Evolutionary conservation across 164 flowering plant species (phyloP).

Genomic region (Tetrastigma voinierianum): DNA sequence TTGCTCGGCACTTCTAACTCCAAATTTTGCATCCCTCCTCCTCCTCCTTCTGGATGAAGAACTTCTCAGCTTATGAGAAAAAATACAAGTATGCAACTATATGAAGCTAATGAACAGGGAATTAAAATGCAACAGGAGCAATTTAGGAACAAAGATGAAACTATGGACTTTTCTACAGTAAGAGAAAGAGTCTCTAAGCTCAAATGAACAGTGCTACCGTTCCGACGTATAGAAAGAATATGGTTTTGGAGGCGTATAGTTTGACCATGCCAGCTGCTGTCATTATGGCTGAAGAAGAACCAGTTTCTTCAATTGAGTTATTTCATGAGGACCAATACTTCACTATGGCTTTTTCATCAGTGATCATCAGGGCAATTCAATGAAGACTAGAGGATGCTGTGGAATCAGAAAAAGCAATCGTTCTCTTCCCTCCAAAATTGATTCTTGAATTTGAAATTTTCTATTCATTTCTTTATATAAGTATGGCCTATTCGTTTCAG

Average conservation of each 20-base stretch:
- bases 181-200: conserved; percentile 21
- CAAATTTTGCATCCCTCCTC: conserved; percentile 13
- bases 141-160: conserved; percentile 13
- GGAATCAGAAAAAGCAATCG: neutral
- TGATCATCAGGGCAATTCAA: conserved; percentile 15
- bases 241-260: conserved; percentile 22
- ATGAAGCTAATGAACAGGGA: no score
- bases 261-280: conserved; percentile 47
- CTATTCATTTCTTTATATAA: no score
- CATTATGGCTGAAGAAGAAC: conserved; percentile 34
- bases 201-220: conserved; percentile 16
- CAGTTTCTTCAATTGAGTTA: conserved; percentile 53
- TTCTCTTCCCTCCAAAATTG: neutral
- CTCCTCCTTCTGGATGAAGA: conserved; percentile 19
- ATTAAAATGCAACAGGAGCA: conserved; percentile 25
- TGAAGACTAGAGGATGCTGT: neutral
- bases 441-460: no score
- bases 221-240: conserved; percentile 24
- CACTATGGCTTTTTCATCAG: conserved; percentile 33
- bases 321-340: conserved; percentile 22
- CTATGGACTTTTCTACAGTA: conserved; percentile 18
- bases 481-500: no score
- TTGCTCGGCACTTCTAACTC: conserved; percentile 8
- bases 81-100: no score
- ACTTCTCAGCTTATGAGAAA: conserved; percentile 4